Base-by-base conservation (phyloP, 805 yeast genomes). In the Lipomyces starkeyi region DNA sequence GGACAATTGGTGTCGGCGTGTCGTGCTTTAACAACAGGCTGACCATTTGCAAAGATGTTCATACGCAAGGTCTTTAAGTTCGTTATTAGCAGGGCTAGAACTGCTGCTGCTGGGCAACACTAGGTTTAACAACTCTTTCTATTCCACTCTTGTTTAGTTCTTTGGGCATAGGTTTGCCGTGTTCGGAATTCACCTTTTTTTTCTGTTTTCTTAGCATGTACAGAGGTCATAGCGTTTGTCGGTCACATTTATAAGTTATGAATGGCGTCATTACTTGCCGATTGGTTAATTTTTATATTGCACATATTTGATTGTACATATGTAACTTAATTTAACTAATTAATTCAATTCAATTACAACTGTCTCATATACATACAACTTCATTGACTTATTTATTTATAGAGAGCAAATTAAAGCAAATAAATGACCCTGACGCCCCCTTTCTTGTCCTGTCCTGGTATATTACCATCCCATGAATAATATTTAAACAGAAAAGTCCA, bases 391-490 rank as follows among this genome's bases (percentile, higher is more conserved):
- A 43, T 43, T 43, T 43, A 43, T 43, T 17, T 43, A 17, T 17
- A 17, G 6, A 6, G n/a, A n/a, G 49, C 49, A n/a, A 43, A 43
- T 17, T 13, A 43, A 43, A 43, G 49, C 49, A 43, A 43, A 43
- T 17, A 43, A 37, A 43, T 43, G 49, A 43, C 22, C 49, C 8
- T 43, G 49, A 43, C 49, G 49, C 49, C 49, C 49, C 11, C 11
- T 22, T 17, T n/a, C 49, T 17, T 43, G 49, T n/a, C 49, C 49
- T 43, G 49, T 43, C 49, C 49, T 11, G 20, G 20, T 17, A 43
- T 43, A 43, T 17, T 43, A 43, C 49, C 49, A 43, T 43, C 49
- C 49, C 49, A 43, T 43, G 49, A 43, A n/a, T 13, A 43, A 17
- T 43, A 43, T n/a, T n/a, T 43, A 43, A n/a, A 43, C 9, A 43